phyloP scores from a whole-genome alignment of 768 basidiomycete species.

The Kwoniella botswanensis region DNA sequence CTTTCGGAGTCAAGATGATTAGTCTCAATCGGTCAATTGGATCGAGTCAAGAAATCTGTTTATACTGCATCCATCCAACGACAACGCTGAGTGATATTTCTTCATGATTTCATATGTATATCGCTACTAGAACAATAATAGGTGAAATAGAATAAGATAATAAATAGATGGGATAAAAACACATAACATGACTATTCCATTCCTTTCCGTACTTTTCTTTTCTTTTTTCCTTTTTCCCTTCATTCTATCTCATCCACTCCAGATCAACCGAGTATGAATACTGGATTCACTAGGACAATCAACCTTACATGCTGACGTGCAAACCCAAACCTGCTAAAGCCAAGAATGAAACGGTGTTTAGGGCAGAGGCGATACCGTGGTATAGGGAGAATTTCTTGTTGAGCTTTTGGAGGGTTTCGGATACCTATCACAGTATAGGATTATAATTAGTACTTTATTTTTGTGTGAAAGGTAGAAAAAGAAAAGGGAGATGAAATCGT shows the following conservation, averaged over 20 bases:
- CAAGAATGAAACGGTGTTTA: conserved; percentile 67
- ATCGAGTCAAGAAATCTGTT: no score
- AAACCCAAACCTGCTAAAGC: conserved; percentile 51
- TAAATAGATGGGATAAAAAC: background rate
- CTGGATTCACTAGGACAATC: no score
- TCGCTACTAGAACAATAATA: background rate
- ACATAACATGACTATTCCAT: background rate
- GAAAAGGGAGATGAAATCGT: no score
- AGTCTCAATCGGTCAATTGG: no score
- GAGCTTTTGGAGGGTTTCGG: conserved; percentile 70
- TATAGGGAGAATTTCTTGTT: conserved; percentile 70
- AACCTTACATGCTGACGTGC: conserved; percentile 44
- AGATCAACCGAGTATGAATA: no score
- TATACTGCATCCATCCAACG: no score
- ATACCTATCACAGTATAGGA: conserved; percentile 63
- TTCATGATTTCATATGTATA: background rate
- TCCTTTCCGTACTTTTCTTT: background rate
- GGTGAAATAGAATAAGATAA: background rate
- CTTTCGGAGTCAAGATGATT: no score
- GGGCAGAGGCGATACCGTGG: conserved; percentile 72
- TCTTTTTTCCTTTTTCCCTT: background rate
- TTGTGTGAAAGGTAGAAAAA: no score
- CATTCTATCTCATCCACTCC: background rate
- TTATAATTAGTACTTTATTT: background rate
- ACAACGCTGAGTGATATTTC: no score